Percentiles rank a stretch among this genome's conserved stretches.
Evolutionary conservation across 495 filamentous ascomycete species (phyloP).

Genomic region (Neurospora sublineolata): DNA sequence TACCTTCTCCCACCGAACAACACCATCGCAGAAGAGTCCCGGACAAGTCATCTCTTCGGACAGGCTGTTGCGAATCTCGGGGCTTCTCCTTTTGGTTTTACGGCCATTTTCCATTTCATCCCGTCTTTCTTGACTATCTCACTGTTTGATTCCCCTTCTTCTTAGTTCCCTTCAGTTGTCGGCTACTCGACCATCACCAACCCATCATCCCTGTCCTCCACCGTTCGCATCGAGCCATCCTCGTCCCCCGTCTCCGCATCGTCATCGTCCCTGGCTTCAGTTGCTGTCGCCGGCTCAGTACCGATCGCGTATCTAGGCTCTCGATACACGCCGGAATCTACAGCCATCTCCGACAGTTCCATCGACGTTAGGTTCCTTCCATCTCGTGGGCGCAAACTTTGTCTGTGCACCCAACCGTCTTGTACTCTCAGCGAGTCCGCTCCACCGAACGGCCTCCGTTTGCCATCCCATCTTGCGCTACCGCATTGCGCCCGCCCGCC

Average conservation of each 20-base stretch:
- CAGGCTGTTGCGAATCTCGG: not conserved
- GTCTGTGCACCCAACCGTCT: not conserved
- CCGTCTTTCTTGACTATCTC: not conserved
- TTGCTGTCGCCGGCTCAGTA: not conserved
- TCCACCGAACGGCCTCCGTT: not conserved
- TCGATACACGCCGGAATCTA: not conserved
- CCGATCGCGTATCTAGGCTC: not conserved
- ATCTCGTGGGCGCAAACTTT: not conserved
- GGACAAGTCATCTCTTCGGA: conserved; percentile 1
- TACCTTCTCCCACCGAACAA: not conserved
- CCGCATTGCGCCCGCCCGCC: not conserved
- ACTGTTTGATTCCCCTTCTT: not conserved
- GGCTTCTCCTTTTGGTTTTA: not conserved
- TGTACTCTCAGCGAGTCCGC: not conserved
- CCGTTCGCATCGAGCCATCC: not conserved
- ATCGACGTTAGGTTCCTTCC: not conserved
- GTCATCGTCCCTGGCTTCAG: not conserved
- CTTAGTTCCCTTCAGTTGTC: not conserved
- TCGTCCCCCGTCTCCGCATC: not conserved
- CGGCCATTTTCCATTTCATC: not conserved
- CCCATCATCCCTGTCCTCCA: not conserved
- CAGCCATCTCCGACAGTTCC: not conserved
- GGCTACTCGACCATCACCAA: not conserved
- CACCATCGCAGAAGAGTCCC: not conserved
- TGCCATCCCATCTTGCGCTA: not conserved